These are phyloP conservation scores for Ceratobasidium sp. DNA, from an alignment of 1,284 basidiomycete genomes.

Conservation along the genomic window DNA sequence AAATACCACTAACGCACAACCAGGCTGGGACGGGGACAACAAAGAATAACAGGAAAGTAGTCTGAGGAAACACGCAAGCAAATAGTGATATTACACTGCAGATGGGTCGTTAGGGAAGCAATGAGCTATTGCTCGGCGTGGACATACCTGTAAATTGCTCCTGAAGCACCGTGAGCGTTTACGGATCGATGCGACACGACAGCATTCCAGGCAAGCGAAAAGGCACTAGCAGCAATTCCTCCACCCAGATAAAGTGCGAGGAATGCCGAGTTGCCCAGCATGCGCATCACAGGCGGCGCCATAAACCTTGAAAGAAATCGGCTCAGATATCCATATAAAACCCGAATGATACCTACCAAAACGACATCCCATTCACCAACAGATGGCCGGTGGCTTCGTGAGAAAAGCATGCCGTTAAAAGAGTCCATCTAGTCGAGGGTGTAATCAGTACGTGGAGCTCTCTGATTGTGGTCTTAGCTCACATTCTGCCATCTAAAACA, in stretches of 20 bases:
- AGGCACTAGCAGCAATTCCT: slow-evolving; percentile 47
- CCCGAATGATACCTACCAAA: slow-evolving; percentile 40
- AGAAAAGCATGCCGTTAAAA: slow-evolving; percentile 50
- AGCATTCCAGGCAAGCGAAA: slow-evolving; percentile 47
- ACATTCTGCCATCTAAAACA: slow-evolving; percentile 47
- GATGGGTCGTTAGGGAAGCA: not conserved
- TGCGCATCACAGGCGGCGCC: slow-evolving; percentile 40
- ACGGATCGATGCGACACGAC: slow-evolving; percentile 20
- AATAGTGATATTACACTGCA: slow-evolving; percentile 48
- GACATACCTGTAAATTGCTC: slow-evolving; percentile 42
- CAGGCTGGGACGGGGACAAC: slow-evolving; percentile 51
- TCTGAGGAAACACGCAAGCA: slow-evolving; percentile 49
- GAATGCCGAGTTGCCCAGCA: slow-evolving; percentile 50
- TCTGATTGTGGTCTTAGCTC: not conserved
- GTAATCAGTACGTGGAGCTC: not conserved
- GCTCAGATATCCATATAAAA: not conserved
- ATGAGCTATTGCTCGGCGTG: not conserved
- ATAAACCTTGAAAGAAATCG: slow-evolving; percentile 32
- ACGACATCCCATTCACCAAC: slow-evolving; percentile 48
- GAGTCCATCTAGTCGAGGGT: slow-evolving; percentile 47
- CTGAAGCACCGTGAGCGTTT: slow-evolving; percentile 49
- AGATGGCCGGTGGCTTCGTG: slow-evolving; percentile 47
- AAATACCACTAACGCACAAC: slow-evolving; percentile 49
- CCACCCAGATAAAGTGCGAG: slow-evolving; percentile 50
- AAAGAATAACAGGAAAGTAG: slow-evolving; percentile 49